These are phyloP conservation scores for Eucalyptus leucophloia DNA, from an alignment of 345 rosid species.

Conservation along the genomic window DNA sequence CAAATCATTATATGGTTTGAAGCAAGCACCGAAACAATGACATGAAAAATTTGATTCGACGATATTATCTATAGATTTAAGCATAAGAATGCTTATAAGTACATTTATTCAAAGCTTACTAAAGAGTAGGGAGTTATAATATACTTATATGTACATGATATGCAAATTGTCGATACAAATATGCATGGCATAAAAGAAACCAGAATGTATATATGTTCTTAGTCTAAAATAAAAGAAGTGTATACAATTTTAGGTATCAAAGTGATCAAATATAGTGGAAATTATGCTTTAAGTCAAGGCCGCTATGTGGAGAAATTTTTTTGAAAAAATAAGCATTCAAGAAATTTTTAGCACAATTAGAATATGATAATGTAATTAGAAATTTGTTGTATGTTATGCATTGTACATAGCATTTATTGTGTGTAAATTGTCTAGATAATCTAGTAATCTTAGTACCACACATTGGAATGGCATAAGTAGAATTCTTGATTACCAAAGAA, in stretches of 20 bases:
- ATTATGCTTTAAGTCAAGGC: background rate
- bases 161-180: rapidly evolving
- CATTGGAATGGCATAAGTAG: background rate
- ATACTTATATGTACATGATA: background rate
- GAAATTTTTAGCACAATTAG: too few species aligned
- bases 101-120: background rate
- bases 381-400: background rate
- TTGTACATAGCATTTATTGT: background rate
- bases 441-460: background rate
- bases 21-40: background rate
- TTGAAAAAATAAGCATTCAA: background rate
- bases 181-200: background rate
- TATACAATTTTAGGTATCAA: background rate
- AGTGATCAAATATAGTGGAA: background rate
- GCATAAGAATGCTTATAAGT: background rate
- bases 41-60: background rate
- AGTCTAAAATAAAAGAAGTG: too few species aligned
- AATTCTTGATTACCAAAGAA: too few species aligned
- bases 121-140: background rate
- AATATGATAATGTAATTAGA: background rate
- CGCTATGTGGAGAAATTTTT: background rate
- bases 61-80: background rate
- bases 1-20: background rate
- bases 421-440: background rate
- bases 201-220: too few species aligned